These are phyloP conservation scores for Blastobotrys raffinosifermentans DNA, from an alignment of 1,139 yeast genomes.

Conservation along the genomic window DNA sequence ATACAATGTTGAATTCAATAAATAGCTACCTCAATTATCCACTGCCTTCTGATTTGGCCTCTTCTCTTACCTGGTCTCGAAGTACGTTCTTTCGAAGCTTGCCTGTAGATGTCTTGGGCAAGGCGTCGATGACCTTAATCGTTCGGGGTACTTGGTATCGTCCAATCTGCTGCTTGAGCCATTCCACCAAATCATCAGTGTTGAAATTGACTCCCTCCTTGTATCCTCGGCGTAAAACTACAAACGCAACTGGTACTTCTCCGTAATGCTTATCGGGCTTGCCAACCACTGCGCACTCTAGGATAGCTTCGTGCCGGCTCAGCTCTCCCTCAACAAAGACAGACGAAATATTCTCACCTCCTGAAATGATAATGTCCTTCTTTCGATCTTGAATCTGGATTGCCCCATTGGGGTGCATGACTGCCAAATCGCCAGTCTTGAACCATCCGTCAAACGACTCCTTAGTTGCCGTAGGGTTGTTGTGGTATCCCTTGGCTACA, in stretches of 20 bases:
- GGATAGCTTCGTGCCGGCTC: slow-evolving; percentile 37
- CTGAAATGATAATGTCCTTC: slow-evolving; percentile 74
- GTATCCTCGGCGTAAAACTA: slow-evolving; percentile 23
- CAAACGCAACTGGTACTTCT: slow-evolving; percentile 34
- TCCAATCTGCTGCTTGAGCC: slow-evolving; percentile 29
- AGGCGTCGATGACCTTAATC: slow-evolving; percentile 24
- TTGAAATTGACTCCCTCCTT: slow-evolving; percentile 13
- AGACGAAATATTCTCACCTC: slow-evolving; percentile 78
- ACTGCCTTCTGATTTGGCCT: not conserved
- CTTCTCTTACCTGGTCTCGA: slow-evolving; percentile 18
- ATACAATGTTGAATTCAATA: too few relatives aligned
- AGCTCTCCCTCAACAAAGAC: slow-evolving; percentile 66
- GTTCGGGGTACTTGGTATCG: slow-evolving; percentile 34
- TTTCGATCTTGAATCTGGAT: slow-evolving; percentile 65
- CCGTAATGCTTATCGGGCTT: slow-evolving; percentile 34
- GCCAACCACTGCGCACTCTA: slow-evolving; percentile 37
- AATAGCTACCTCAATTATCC: too few relatives aligned
- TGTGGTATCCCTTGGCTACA: slow-evolving; percentile 54
- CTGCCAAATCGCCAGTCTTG: slow-evolving; percentile 71
- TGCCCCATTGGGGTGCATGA: slow-evolving; percentile 50
- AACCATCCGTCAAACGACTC: slow-evolving; percentile 69
- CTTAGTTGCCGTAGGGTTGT: slow-evolving; percentile 49
- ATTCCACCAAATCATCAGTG: slow-evolving; percentile 20
- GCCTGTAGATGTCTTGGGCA: slow-evolving; percentile 37
- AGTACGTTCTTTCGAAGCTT: slow-evolving; percentile 33